Percentiles rank a stretch among this genome's conserved stretches.
These are phyloP conservation scores for Pyrenula massariospora DNA, from an alignment of 495 filamentous ascomycete genomes.

Conservation along the genomic window DNA sequence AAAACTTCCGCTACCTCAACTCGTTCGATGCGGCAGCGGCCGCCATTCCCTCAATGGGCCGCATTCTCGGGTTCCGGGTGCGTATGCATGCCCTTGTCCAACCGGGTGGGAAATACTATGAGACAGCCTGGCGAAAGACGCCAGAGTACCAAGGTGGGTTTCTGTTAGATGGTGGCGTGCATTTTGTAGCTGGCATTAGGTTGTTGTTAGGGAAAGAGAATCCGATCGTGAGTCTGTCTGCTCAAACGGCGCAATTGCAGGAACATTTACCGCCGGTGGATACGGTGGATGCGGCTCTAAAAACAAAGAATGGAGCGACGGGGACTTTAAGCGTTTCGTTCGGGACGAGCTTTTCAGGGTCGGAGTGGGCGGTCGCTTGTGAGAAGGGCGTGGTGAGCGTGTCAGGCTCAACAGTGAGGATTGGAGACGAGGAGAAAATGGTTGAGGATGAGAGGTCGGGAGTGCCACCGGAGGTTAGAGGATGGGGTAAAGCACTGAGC, in stretches of 20 bases:
- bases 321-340: conserved; percentile 52
- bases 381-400: conserved; percentile 40
- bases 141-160: conserved; percentile 70
- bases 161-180: conserved; percentile 66
- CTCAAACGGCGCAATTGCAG: conserved; percentile 46
- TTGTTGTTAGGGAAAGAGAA: conserved; percentile 45
- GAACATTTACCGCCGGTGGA: conserved; percentile 62
- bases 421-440: conserved; percentile 34
- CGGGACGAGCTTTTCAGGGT: conserved; percentile 49
- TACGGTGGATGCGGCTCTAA: conserved; percentile 53
- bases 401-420: conserved; percentile 39
- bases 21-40: conserved; percentile 43
- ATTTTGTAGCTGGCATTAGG: conserved; percentile 53
- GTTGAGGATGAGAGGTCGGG: conserved; percentile 44
- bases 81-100: conserved; percentile 41
- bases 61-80: conserved; percentile 52
- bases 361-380: conserved; percentile 39
- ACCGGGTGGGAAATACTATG: conserved; percentile 43
- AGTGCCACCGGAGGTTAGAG: conserved; percentile 54
- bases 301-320: conserved; percentile 47
- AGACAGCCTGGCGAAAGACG: conserved; percentile 49
- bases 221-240: conserved; percentile 34
- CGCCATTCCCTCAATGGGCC: conserved; percentile 48
- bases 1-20: conserved; percentile 62
- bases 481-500: conserved; percentile 48